Conservation (phyloP, 1,284 basidiomycete genomes). For the Rhodotorula sp. region DNA sequence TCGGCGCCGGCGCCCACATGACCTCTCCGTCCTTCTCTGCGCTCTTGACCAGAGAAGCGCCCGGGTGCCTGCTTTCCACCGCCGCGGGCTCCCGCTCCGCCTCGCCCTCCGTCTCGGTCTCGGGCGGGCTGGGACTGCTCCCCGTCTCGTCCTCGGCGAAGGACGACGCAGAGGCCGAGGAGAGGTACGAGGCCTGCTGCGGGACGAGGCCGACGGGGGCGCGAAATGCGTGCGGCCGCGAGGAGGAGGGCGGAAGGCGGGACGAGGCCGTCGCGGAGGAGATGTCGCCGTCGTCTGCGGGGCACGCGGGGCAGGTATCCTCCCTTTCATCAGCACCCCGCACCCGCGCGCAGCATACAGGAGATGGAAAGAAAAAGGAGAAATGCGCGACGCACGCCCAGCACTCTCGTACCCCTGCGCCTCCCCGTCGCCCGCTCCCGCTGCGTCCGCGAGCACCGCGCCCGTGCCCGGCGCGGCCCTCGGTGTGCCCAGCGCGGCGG, state of each 20-base stretch:
- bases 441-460: background rate
- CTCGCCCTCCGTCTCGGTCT: background rate
- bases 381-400: conserved; percentile 29
- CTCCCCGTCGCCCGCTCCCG: background rate
- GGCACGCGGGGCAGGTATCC: background rate
- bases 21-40: conserved; percentile 10
- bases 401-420: conserved; percentile 15
- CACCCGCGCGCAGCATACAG: background rate
- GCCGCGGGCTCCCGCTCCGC: background rate
- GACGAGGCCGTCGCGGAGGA: conserved; percentile 36
- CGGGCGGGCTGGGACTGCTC: background rate
- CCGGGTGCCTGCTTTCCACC: conserved; percentile 9
- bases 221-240: conserved; percentile 18
- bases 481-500: no score
- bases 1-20: conserved; percentile 41
- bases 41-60: background rate
- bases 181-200: conserved; percentile 12
- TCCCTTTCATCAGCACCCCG: no score
- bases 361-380: background rate
- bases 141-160: background rate
- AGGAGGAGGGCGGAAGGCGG: background rate
- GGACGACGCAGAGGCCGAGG: conserved; percentile 2
- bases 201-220: conserved; percentile 11
- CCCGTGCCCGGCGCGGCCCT: background rate
- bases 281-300: conserved; percentile 44